Base-by-base conservation (phyloP, 1,284 basidiomycete species). In the Microbotryum scabiosae region DNA sequence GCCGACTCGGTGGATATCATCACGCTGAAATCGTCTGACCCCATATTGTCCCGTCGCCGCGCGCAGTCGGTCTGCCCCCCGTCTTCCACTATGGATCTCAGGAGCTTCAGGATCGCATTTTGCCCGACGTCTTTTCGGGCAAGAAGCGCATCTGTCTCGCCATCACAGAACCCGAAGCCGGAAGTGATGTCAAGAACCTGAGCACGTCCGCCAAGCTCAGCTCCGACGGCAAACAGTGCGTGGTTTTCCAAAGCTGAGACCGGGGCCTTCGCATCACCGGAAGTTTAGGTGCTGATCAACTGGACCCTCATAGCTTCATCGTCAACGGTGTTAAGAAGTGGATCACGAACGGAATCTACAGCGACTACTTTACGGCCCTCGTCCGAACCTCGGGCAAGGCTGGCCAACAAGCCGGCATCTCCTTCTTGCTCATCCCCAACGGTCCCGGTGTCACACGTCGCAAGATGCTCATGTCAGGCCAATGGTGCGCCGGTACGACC, bases 111-210 rank as follows among this genome's bases (percentile, higher is more conserved):
- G 69, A 75, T 61, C 72, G 74, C 59, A 69, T 77, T 52, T 67
- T 76, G 23, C 75, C 76, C 66, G 74, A 75, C 12, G 71, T 74
- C 9, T 61, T 77, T 25, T 61, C 62, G 23, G 76, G 76, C 32
- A 72, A 74, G 54, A 76, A 76, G 70, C 73, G 73, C 47, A 73
- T 77, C 64, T 73, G 73, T 56, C 70, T 77, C 23, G 76, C 64
- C 12, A 63, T 66, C 30, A 70, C 69, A 8, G 69, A 70, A 48
- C 66, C 66, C 12, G 32, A 59, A 1, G 74, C 73, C 7, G 75
- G 75, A 1, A 70, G 67, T 23, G 75, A 76, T 53, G 75, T 76
- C 26, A 73, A 73, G 60, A 72, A 74, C 51, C 60, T 76, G 16
- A 64, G 62, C 47, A 64, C 63, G 45, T 71, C 72, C 36, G 75